Evolutionary conservation across 129 eudicot genomes (phyloP), one percentile per base, ranked within the genome.

Genomic region (Silybum marianum): DNA sequence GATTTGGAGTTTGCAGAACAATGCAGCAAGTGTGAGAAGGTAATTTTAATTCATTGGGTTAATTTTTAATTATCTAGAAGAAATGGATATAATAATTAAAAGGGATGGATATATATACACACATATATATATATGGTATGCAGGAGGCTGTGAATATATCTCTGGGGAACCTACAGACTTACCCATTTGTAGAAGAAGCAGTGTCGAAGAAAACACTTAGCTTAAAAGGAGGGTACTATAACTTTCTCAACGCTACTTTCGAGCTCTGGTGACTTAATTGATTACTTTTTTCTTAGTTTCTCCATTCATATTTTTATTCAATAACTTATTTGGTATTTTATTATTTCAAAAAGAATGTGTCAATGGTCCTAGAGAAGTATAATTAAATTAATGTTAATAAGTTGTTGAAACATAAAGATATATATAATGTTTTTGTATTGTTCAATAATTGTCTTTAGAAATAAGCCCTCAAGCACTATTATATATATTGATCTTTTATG

Each of bases 141-240:
- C 82, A 93, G 97, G 98, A 92, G 83, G 97, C 98, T 21, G 98
- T 94, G 84, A 92, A 94, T 84, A 86, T 94, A 9, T 94, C 98
- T 2, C 69, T 94, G 11, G 96, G 86, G 62, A 94, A 94, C 83
- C 70, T 94, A 51, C 71, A 92, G 66, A 88, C 90, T 3, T 94
- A 94, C 77, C 97, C 98, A 39, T 94, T 92, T 75, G 97, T 92
- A 65, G 77, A 90, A 69, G 89, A 83, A 23, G 97, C 88, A 23
- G 89, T 81, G 7, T 14, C 73, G 58, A 92, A 92, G 63, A 89
- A 82, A 24, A 40, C 82, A 39, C 58, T 94, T 23, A 30, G 84
- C 1, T 4, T 94, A 21, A 89, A 86, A 75, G 98, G 98, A 9
- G 98, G 92, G 42, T 92, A 94, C 87, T 94, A 94, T 54, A 91